Conservation (phyloP, 1,139 yeast species). For the Diutina siamensis region DNA sequence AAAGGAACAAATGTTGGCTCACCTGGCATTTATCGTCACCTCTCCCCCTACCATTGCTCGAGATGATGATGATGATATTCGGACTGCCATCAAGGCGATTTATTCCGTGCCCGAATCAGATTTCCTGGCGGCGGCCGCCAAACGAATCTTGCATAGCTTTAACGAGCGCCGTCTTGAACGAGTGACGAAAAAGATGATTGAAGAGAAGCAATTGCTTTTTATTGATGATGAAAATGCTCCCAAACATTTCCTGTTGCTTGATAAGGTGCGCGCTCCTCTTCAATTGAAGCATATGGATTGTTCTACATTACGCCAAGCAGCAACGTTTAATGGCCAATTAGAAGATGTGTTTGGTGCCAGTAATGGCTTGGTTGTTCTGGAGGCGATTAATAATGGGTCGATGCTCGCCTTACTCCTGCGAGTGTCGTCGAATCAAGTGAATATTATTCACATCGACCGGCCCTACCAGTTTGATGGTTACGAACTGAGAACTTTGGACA, state of each 20-base stretch:
- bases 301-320: not conserved
- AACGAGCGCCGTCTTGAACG: not conserved
- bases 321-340: not conserved
- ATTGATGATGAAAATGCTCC: not conserved
- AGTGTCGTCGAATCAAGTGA: no score
- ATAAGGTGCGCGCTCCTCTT: not conserved
- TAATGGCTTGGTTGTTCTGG: not conserved
- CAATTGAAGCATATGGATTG: not conserved
- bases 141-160: not conserved
- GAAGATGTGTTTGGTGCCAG: not conserved
- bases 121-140: not conserved
- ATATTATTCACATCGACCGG: not conserved
- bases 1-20: conserved; percentile 3
- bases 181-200: conserved; percentile 1
- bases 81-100: not conserved
- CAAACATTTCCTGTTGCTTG: not conserved
- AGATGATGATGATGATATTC: not conserved
- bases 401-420: not conserved
- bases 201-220: not conserved
- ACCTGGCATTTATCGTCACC: not conserved
- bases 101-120: not conserved
- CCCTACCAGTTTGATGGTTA: not conserved
- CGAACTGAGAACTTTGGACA: not conserved
- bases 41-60: not conserved
- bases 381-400: not conserved